Conservation (phyloP, 805 yeast genomes). For the Saccharomycopsis amapae region DNA sequence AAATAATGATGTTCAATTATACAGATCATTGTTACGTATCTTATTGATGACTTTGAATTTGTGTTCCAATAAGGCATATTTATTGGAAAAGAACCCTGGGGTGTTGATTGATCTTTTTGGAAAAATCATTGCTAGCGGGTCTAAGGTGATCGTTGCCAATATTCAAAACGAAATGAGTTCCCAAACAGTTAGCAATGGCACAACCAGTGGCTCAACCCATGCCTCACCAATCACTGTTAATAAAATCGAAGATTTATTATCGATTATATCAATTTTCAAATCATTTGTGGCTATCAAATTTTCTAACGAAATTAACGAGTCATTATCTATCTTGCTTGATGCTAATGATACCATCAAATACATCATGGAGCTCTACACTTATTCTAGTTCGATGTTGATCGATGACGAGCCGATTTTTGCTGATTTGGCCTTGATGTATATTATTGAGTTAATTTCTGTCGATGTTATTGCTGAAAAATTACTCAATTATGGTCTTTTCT, state of each 20-base stretch:
- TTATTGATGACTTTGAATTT: conserved; percentile 42
- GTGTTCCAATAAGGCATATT: conserved; percentile 34
- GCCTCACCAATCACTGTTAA: conserved; percentile 32
- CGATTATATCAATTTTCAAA: conserved; percentile 59
- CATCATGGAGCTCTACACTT: conserved; percentile 57
- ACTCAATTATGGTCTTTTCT: conserved; percentile 55
- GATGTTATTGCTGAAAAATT: conserved; percentile 61
- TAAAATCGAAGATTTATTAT: conserved; percentile 55
- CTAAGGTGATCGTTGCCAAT: conserved; percentile 49
- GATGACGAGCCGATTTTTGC: conserved; percentile 65
- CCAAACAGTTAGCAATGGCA: background rate
- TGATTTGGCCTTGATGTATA: conserved; percentile 58
- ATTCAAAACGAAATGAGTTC: conserved; percentile 46
- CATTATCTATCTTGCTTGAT: conserved; percentile 45
- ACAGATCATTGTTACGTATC: conserved; percentile 57
- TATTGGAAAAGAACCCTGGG: conserved; percentile 43
- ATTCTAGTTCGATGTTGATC: conserved; percentile 53
- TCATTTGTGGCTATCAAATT: conserved; percentile 45
- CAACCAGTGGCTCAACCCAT: background rate
- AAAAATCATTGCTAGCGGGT: conserved; percentile 56
- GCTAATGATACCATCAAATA: conserved; percentile 57
- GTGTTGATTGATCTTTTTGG: conserved; percentile 53
- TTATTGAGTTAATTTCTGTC: conserved; percentile 59
- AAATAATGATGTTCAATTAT: conserved; percentile 34
- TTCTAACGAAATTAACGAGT: conserved; percentile 39